Conservation (phyloP, 345 rosid species). For the Eucalyptus decipiens region DNA sequence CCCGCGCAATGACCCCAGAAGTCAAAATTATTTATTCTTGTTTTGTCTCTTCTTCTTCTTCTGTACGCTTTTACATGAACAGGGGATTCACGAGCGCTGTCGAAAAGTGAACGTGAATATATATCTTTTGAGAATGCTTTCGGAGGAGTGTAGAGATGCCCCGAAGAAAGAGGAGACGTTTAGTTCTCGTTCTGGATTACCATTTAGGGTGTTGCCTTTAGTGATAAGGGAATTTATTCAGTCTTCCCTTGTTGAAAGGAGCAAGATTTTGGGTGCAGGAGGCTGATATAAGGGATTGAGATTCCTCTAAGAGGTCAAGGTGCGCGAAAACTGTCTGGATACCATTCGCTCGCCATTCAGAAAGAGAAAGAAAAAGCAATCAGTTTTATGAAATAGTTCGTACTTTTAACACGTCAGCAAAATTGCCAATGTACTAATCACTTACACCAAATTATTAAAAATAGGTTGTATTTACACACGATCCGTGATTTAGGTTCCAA, state of each 20-base stretch:
- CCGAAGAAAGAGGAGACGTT: background rate
- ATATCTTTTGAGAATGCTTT: background rate
- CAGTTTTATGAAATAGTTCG: background rate
- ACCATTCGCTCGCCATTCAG: background rate
- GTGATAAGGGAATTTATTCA: background rate
- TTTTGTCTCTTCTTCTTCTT: background rate
- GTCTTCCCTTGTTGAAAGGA: background rate
- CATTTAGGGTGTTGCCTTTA: background rate
- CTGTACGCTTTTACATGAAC: background rate
- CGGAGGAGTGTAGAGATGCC: background rate
- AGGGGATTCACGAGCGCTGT: background rate
- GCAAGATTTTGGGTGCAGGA: background rate
- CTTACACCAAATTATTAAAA: background rate
- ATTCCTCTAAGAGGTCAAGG: too few species aligned
- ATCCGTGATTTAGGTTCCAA: background rate
- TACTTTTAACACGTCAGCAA: background rate
- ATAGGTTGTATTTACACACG: fast-evolving
- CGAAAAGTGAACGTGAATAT: background rate
- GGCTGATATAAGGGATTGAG: background rate
- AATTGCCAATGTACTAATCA: too few species aligned
- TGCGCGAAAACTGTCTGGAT: background rate
- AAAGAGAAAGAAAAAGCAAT: background rate
- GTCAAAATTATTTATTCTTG: background rate
- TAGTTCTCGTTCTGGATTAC: background rate
- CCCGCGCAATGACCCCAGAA: background rate